phyloP scores from a whole-genome alignment of 202 grass and related monocot species.

The Hordeum pubiflorum region DNA sequence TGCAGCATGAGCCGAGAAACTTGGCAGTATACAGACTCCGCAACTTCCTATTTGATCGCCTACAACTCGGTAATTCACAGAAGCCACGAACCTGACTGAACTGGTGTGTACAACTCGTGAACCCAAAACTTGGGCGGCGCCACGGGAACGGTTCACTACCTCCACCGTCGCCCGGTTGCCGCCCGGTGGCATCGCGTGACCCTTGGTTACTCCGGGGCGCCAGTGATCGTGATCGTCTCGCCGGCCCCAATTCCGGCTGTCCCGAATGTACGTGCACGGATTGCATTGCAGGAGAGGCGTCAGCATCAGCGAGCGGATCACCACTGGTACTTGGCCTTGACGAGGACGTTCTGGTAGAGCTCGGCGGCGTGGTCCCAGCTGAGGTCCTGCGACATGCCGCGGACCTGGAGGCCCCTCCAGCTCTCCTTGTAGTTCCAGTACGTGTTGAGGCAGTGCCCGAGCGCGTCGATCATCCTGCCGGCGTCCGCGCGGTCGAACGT shows the following conservation, averaged over 20 bases:
- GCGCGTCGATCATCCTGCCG: constrained; percentile 51
- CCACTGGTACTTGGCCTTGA: constrained; percentile 93
- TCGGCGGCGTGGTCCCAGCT: constrained; percentile 79
- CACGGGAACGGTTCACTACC: background rate
- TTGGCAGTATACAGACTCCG: background rate
- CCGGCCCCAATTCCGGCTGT: background rate
- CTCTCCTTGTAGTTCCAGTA: constrained; percentile 65
- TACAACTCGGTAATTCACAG: background rate
- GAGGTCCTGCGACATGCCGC: constrained; percentile 76
- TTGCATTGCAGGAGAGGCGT: background rate
- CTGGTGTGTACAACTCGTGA: background rate
- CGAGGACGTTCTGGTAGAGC: constrained; percentile 69
- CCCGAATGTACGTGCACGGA: background rate
- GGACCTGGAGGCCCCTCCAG: constrained; percentile 53
- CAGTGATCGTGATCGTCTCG: background rate
- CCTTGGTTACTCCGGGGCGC: background rate
- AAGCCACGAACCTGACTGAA: background rate
- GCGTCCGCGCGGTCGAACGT: constrained; percentile 64
- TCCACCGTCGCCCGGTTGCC: background rate
- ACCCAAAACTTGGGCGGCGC: background rate
- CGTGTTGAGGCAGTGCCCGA: constrained; percentile 74
- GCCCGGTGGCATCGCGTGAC: background rate
- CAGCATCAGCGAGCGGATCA: constrained; percentile 18
- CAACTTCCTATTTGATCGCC: background rate
- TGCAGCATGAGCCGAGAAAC: background rate